Evolutionary conservation across 495 filamentous ascomycete species (phyloP).

Genomic region (Talaromyces liani): DNA sequence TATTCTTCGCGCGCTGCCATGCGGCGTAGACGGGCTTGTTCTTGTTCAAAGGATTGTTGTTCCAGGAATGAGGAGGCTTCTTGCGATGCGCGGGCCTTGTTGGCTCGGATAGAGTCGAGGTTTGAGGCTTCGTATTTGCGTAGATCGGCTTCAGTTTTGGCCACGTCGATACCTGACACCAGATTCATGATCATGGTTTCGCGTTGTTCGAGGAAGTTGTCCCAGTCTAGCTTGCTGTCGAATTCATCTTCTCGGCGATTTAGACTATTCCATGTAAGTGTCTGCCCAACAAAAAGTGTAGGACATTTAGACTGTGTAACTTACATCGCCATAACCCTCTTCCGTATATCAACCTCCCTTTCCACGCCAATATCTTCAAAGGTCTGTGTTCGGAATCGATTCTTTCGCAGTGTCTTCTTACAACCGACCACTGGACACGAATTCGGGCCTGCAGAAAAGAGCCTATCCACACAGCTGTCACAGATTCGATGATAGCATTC

Average conservation of each 20-base stretch:
- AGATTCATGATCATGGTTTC: conserved; percentile 88
- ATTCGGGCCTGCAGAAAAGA: conserved; percentile 85
- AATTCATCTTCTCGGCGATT: conserved; percentile 91
- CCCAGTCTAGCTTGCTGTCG: conserved; percentile 68
- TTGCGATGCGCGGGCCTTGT: conserved; percentile 43
- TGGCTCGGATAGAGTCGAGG: conserved; percentile 47
- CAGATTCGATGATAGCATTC: conserved; percentile 99
- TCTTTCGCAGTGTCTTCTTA: conserved; percentile 73
- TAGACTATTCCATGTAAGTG: conserved; percentile 40
- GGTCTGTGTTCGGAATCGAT: conserved; percentile 75
- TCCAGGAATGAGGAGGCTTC: conserved; percentile 49
- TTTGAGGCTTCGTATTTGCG: conserved; percentile 61
- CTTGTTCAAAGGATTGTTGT: conserved; percentile 62
- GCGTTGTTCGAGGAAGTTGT: conserved; percentile 90
- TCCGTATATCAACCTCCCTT: conserved; percentile 87
- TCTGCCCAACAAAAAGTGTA: neutral
- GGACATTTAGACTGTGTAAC: conserved; percentile 2
- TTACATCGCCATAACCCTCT: conserved; percentile 65
- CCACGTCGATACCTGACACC: conserved; percentile 60
- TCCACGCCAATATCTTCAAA: conserved; percentile 88
- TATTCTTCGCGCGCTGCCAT: conserved; percentile 49
- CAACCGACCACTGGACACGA: conserved; percentile 87
- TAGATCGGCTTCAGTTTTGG: conserved; percentile 63
- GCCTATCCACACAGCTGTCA: conserved; percentile 84
- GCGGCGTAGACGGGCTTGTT: conserved; percentile 48